phyloP scores from a whole-genome alignment of 345 rosid genomes.

The Boechera stricta region DNA sequence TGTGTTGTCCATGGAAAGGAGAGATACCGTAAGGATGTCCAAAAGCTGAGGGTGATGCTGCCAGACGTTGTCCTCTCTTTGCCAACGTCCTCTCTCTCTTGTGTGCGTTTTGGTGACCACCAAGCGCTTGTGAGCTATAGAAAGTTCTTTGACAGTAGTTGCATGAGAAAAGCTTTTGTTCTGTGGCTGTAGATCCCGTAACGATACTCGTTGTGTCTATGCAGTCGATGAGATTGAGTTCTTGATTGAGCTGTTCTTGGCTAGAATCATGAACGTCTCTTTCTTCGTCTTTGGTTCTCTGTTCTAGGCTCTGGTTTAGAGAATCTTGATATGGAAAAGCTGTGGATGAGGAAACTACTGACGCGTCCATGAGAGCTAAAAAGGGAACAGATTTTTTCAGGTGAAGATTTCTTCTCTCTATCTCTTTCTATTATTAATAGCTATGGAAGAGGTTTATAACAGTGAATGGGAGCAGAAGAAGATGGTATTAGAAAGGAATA shows the following conservation, averaged over 20 bases:
- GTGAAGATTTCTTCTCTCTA: constrained; percentile 31
- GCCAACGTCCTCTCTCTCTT: constrained; percentile 85
- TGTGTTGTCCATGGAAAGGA: constrained; percentile 56
- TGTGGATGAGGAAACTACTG: constrained; percentile 36
- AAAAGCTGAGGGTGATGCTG: constrained; percentile 51
- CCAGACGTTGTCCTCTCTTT: constrained; percentile 66
- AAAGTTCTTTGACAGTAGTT: constrained; percentile 85
- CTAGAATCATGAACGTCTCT: constrained; percentile 32
- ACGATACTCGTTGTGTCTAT: constrained; percentile 49
- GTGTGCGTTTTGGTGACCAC: constrained; percentile 94
- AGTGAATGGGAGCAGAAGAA: constrained; percentile 42
- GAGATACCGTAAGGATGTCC: constrained; percentile 69
- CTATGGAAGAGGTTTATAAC: constrained; percentile 23
- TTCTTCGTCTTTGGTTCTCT: constrained; percentile 35
- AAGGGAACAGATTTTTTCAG: background rate
- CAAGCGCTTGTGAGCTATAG: constrained; percentile 91
- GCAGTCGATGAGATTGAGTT: constrained; percentile 69
- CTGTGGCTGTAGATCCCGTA: constrained; percentile 42
- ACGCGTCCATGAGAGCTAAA: constrained; percentile 52
- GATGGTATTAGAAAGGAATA: constrained; percentile 49
- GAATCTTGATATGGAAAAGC: constrained; percentile 39
- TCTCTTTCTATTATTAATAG: constrained; percentile 18
- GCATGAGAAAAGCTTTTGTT: constrained; percentile 75
- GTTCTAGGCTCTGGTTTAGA: constrained; percentile 19
- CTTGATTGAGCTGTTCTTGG: constrained; percentile 49